A percentile compares a stretch with the other conserved stretches of the same genome.
Conservation (phyloP, 192 early-diverging fungal genomes). For the Backusella circina region DNA sequence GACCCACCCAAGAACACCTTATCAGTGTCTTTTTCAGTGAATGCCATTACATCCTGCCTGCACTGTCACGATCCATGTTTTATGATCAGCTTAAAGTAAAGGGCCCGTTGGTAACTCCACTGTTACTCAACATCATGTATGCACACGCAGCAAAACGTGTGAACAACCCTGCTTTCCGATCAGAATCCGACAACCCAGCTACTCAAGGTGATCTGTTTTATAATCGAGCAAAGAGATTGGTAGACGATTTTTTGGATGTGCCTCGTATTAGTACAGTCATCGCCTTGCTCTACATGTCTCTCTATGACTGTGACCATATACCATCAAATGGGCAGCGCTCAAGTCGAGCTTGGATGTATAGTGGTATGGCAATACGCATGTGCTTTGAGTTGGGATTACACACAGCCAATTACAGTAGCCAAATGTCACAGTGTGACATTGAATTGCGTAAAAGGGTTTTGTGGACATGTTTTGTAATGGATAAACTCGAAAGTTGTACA, state of each 20-base stretch:
- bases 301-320: conserved; percentile 3
- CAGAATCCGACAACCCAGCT: neutral
- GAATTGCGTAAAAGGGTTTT: conserved; percentile 32
- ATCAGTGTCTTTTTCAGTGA: conserved; percentile 28
- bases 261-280: conserved; percentile 33
- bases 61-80: conserved; percentile 23
- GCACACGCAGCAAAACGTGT: conserved; percentile 30
- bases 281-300: conserved; percentile 26
- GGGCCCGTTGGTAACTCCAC: conserved; percentile 28
- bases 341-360: conserved; percentile 30
- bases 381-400: conserved; percentile 28
- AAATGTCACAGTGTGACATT: conserved; percentile 34
- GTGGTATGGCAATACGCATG: conserved; percentile 34
- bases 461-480: conserved; percentile 36
- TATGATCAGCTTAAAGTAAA: conserved; percentile 22
- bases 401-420: conserved; percentile 25
- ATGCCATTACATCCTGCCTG: conserved; percentile 15
- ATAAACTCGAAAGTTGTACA: conserved; percentile 29
- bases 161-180: conserved; percentile 14
- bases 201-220: conserved; percentile 33
- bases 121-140: conserved; percentile 35
- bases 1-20: conserved; percentile 30
- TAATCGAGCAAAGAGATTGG: conserved; percentile 25
- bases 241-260: conserved; percentile 38
- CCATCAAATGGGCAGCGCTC: neutral